A percentile compares a stretch with the other conserved stretches of the same genome.
Evolutionary conservation across 331 rosid genomes (phyloP).

Genomic region (Quercus lobata): DNA sequence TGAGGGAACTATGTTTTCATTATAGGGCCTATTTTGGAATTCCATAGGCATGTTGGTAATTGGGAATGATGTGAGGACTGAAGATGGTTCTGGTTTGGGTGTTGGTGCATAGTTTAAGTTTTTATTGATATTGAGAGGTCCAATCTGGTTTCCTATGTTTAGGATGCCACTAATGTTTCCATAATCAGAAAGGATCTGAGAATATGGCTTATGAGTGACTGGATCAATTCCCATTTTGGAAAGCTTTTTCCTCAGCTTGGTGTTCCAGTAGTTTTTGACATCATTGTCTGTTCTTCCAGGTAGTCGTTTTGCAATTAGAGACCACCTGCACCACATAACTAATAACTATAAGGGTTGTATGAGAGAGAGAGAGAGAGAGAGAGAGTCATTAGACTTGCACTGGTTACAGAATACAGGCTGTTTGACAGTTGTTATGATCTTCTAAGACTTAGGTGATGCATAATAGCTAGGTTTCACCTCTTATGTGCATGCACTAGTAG

Average conservation of each 20-base stretch:
- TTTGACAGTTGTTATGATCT: background rate
- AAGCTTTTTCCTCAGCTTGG: conserved; percentile 87
- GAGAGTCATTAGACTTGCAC: background rate
- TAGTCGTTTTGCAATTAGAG: conserved; percentile 65
- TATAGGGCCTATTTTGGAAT: conserved; percentile 8
- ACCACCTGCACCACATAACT: conserved; percentile 58
- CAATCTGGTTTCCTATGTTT: conserved; percentile 21
- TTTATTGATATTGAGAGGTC: conserved; percentile 21
- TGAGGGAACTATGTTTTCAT: conserved; percentile 20
- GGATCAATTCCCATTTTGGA: conserved; percentile 88
- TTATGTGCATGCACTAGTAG: background rate
- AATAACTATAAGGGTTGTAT: background rate
- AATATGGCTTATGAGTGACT: conserved; percentile 77
- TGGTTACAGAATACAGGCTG: background rate
- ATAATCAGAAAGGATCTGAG: conserved; percentile 74
- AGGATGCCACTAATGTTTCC: conserved; percentile 59
- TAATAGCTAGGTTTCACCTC: background rate
- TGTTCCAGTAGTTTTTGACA: conserved; percentile 96
- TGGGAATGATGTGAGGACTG: conserved; percentile 10
- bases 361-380: background rate
- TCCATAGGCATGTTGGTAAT: conserved; percentile 21
- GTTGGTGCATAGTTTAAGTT: conserved; percentile 19
- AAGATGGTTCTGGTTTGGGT: conserved; percentile 26
- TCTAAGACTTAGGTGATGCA: background rate
- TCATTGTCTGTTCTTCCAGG: conserved; percentile 97